These are phyloP conservation scores for Solidago caesia DNA, from an alignment of 129 eudicot genomes.

Conservation along the genomic window DNA sequence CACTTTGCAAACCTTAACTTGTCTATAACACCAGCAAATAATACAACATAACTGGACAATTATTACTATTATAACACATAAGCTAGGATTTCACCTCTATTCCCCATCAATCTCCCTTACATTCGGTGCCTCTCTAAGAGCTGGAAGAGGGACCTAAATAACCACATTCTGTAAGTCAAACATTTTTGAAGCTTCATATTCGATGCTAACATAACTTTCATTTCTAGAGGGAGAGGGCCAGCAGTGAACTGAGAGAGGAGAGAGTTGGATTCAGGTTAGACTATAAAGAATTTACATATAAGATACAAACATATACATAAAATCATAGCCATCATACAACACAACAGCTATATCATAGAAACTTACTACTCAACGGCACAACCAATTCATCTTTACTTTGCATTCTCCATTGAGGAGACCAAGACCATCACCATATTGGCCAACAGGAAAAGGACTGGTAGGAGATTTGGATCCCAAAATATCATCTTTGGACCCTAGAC, in stretches of 20 bases:
- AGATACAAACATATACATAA: slow-evolving; percentile 15
- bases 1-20: not conserved
- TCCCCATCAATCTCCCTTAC: slow-evolving; percentile 93
- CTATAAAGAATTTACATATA: not conserved
- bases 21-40: not conserved
- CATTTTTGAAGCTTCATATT: slow-evolving; percentile 77
- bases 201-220: slow-evolving; percentile 89
- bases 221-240: slow-evolving; percentile 98
- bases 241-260: slow-evolving; percentile 66
- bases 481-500: slow-evolving; percentile 70
- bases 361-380: slow-evolving; percentile 79
- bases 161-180: slow-evolving; percentile 93
- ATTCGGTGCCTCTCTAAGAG: slow-evolving; percentile 78
- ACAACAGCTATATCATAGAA: not conserved
- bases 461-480: slow-evolving; percentile 91
- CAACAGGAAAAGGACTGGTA: slow-evolving; percentile 78
- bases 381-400: slow-evolving; percentile 77
- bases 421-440: slow-evolving; percentile 80
- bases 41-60: not conserved
- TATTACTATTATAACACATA: not conserved
- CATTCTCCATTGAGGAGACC: slow-evolving; percentile 96
- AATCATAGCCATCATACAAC: not conserved
- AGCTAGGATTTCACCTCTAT: slow-evolving; percentile 65
- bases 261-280: not conserved
- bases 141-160: slow-evolving; percentile 81